These are phyloP conservation scores for Paxillus involutus DNA, from an alignment of 768 basidiomycete genomes.

Conservation along the genomic window DNA sequence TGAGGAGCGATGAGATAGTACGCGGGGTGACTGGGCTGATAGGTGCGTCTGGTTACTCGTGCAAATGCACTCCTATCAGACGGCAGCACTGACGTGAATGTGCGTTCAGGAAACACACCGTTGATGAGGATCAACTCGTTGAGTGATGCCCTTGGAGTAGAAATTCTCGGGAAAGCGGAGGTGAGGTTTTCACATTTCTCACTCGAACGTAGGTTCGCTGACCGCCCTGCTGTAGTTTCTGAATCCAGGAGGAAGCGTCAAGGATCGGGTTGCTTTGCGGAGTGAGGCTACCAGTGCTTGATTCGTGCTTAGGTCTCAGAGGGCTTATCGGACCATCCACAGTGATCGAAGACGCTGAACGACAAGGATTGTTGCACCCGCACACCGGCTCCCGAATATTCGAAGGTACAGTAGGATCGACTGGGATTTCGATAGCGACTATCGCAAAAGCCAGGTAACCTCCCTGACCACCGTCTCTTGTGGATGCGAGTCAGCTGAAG, in stretches of 20 bases:
- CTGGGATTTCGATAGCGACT: constrained; percentile 94
- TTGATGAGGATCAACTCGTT: constrained; percentile 88
- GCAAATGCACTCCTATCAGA: neutral
- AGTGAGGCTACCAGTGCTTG: constrained; percentile 48
- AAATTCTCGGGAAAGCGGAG: constrained; percentile 95
- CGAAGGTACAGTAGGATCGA: constrained; percentile 95
- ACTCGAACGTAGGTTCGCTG: neutral
- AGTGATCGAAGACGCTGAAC: constrained; percentile 97
- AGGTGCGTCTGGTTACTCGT: constrained; percentile 46
- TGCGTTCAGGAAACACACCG: constrained; percentile 82
- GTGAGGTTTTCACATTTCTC: constrained; percentile 37
- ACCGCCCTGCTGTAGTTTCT: constrained; percentile 58
- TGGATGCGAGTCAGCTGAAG: neutral
- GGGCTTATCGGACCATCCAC: neutral
- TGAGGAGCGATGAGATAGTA: constrained; percentile 76
- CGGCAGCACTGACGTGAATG: neutral
- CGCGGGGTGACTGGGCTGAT: constrained; percentile 83
- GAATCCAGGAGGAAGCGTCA: constrained; percentile 97
- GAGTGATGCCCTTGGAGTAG: constrained; percentile 87
- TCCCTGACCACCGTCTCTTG: neutral
- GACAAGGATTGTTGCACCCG: constrained; percentile 76
- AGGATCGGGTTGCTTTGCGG: constrained; percentile 93
- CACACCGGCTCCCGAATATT: constrained; percentile 91
- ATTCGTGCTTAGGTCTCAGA: neutral
- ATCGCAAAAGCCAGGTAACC: constrained; percentile 82